Conservation (phyloP, 495 filamentous ascomycete genomes). For the Neurospora sp. region DNA sequence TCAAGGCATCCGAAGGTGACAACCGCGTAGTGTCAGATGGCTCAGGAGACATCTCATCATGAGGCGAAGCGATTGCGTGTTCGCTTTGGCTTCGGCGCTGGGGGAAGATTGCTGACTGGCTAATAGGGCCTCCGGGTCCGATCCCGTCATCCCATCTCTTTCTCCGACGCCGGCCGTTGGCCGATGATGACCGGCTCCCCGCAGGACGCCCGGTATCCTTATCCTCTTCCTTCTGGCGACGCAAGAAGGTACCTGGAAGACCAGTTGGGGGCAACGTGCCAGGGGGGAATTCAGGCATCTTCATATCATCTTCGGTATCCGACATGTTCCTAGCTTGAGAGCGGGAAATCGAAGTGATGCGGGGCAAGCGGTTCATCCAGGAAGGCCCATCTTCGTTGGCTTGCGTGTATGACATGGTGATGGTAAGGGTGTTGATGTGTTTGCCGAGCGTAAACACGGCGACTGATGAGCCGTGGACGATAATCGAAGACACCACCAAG, state of each 20-base stretch:
- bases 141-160: slow-evolving; percentile 60
- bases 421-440: slow-evolving; percentile 90
- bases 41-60: slow-evolving; percentile 7
- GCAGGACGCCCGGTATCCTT: slow-evolving; percentile 34
- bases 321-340: slow-evolving; percentile 71
- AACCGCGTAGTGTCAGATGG: slow-evolving; percentile 15
- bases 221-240: slow-evolving; percentile 72
- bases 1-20: slow-evolving; percentile 14
- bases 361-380: slow-evolving; percentile 92
- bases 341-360: slow-evolving; percentile 76
- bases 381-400: slow-evolving; percentile 80
- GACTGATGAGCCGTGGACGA: slow-evolving; percentile 95
- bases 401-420: slow-evolving; percentile 91
- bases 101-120: slow-evolving; percentile 81
- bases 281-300: slow-evolving; percentile 57
- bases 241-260: slow-evolving; percentile 69
- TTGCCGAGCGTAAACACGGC: slow-evolving; percentile 98
- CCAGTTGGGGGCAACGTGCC: slow-evolving; percentile 70
- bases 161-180: slow-evolving; percentile 51
- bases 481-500: slow-evolving; percentile 85
- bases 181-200: slow-evolving; percentile 48
- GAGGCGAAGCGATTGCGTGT: slow-evolving; percentile 14
- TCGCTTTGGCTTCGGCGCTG: slow-evolving; percentile 40
- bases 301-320: slow-evolving; percentile 43
- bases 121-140: slow-evolving; percentile 80